Evolutionary conservation across 1,284 basidiomycete species (phyloP).

Genomic region (Polyporus tsugae): DNA sequence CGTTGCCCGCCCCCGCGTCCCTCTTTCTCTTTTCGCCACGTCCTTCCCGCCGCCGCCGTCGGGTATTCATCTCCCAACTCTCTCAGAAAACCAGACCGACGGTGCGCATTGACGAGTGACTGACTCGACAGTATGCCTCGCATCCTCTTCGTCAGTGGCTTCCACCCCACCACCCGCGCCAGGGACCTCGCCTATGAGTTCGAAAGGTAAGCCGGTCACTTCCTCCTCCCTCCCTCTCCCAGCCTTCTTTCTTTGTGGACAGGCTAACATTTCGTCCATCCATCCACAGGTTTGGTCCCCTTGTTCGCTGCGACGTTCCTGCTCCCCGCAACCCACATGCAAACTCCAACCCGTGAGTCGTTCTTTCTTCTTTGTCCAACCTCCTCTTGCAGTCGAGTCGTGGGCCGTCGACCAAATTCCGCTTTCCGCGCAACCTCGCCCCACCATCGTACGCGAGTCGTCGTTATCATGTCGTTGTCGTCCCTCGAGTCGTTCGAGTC

Average conservation of each 20-base stretch:
- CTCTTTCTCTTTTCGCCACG: conserved; percentile 18
- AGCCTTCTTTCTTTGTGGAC: no score
- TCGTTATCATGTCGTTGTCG: background rate
- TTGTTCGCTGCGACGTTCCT: conserved; percentile 89
- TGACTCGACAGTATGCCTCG: conserved; percentile 56
- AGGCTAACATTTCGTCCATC: background rate
- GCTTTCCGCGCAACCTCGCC: conserved; percentile 1
- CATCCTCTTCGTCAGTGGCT: conserved; percentile 89
- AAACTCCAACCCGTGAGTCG: conserved; percentile 80
- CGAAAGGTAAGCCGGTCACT: conserved; percentile 66
- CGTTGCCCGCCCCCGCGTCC: background rate
- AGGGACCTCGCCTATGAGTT: conserved; percentile 88
- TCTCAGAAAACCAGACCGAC: background rate
- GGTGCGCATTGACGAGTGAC: conserved; percentile 11
- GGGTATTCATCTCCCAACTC: conserved; percentile 4
- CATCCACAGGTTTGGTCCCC: conserved; percentile 69
- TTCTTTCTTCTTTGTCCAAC: conserved; percentile 32
- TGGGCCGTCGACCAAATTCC: conserved; percentile 1
- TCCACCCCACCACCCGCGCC: conserved; percentile 80
- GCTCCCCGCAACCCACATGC: conserved; percentile 81
- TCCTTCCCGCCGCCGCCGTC: conserved; percentile 12
- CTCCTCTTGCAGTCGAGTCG: conserved; percentile 37
- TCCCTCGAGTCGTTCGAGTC: conserved; percentile 10
- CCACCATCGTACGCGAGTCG: conserved; percentile 13
- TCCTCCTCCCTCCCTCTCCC: conserved; percentile 7